Percentiles rank a stretch among this genome's conserved stretches.
These are phyloP conservation scores for Diutina pseudorugosa DNA, from an alignment of 1,139 yeast genomes.

Conservation along the genomic window DNA sequence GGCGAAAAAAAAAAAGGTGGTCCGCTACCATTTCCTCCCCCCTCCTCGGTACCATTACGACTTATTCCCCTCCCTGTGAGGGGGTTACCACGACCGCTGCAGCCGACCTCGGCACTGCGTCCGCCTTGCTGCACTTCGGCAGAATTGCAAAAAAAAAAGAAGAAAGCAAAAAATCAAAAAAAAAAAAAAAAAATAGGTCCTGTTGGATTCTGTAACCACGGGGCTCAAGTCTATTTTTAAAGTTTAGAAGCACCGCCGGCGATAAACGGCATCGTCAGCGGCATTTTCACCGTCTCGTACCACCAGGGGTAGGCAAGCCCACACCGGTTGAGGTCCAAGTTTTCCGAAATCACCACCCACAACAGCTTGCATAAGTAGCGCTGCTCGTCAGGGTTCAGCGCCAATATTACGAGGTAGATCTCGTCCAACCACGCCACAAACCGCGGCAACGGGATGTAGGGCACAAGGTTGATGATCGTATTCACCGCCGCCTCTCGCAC, in stretches of 20 bases:
- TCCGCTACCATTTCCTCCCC: not conserved
- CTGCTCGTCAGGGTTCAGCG: slow-evolving; percentile 20
- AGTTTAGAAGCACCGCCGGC: not conserved
- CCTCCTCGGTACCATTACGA: not conserved
- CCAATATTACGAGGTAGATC: slow-evolving; percentile 27
- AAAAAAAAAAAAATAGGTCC: not conserved
- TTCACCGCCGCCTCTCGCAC: slow-evolving; percentile 40
- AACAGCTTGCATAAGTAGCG: slow-evolving; percentile 17
- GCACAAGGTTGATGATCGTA: slow-evolving; percentile 39
- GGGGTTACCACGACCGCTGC: not conserved
- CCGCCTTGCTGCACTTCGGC: not conserved
- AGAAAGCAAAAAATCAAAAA: too few relatives aligned
- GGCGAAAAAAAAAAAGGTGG: too few relatives aligned
- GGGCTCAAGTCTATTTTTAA: not conserved
- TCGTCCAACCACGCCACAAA: slow-evolving; percentile 38
- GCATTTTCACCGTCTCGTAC: slow-evolving; percentile 20
- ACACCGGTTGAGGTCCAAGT: slow-evolving; percentile 46
- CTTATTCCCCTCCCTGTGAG: not conserved
- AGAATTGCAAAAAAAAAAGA: not conserved
- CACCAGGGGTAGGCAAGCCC: slow-evolving; percentile 61
- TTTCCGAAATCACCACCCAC: slow-evolving; percentile 33
- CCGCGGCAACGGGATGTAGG: slow-evolving; percentile 36
- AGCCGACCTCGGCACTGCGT: not conserved
- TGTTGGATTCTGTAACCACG: not conserved
- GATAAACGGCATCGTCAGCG: not conserved